phyloP scores from a whole-genome alignment of 2,329 filamentous ascomycete species.

The Penicillium occitanis region DNA sequence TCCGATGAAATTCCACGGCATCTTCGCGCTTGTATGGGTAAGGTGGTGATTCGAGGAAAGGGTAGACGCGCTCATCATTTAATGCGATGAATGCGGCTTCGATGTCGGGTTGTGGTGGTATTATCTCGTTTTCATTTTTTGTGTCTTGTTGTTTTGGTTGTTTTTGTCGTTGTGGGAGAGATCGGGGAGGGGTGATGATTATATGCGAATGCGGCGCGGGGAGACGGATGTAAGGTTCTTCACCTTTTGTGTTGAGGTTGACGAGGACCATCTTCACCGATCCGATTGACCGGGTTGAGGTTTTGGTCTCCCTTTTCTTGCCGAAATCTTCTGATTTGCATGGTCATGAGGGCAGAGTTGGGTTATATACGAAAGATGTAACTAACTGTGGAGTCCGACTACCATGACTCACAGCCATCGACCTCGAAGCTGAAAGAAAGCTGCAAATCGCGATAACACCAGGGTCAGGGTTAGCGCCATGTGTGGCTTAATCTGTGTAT shows the following conservation, averaged over 20 bases:
- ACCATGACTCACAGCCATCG: not conserved
- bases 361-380: not conserved
- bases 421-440: not conserved
- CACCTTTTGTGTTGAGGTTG: slow-evolving; percentile 16
- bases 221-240: slow-evolving; percentile 30
- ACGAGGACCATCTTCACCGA: slow-evolving; percentile 24
- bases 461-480: not conserved
- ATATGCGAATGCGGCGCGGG: slow-evolving; percentile 27
- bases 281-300: too few species aligned
- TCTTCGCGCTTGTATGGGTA: slow-evolving; percentile 29
- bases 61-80: slow-evolving; percentile 29
- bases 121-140: not conserved
- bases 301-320: too few species aligned
- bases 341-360: not conserved
- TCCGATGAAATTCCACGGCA: slow-evolving; percentile 22
- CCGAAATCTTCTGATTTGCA: too few species aligned
- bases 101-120: slow-evolving; percentile 20
- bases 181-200: slow-evolving; percentile 31
- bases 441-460: not conserved
- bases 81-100: slow-evolving; percentile 22
- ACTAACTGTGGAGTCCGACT: not conserved
- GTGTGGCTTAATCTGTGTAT: not conserved
- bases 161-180: not conserved
- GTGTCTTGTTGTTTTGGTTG: not conserved
- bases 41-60: slow-evolving; percentile 28